phyloP scores from a whole-genome alignment of 108 stramenopile genomes.

The Nitzschia palea region DNA sequence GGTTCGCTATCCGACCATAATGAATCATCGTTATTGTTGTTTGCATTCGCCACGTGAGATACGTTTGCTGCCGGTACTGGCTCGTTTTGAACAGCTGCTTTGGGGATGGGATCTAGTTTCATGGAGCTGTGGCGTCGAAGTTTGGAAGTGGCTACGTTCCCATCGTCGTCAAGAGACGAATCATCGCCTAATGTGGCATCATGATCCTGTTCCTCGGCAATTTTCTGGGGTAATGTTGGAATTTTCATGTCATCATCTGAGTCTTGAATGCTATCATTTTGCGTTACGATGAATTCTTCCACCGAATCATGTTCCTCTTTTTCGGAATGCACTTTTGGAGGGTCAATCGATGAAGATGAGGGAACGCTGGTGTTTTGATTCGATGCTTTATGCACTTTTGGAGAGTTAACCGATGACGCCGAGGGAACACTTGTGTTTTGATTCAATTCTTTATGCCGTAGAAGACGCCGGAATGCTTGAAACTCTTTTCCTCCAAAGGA shows the following conservation, averaged over 20 bases:
- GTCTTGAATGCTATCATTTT: constrained; percentile 7
- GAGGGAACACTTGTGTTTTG: neutral
- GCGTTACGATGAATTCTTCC: neutral
- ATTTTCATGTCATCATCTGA: neutral
- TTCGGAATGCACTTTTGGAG: too few species aligned
- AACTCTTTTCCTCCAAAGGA: neutral
- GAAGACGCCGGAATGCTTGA: neutral
- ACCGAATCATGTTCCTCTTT: neutral
- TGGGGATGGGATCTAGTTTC: constrained; percentile 1
- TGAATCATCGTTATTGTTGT: neutral
- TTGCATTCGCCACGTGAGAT: neutral
- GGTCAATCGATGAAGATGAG: too few species aligned
- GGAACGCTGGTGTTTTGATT: too few species aligned
- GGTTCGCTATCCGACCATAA: constrained; percentile 25
- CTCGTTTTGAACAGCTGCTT: neutral
- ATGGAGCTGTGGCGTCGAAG: neutral
- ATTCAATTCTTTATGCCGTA: neutral
- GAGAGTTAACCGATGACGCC: too few species aligned
- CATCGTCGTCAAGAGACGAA: too few species aligned
- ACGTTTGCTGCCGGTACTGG: neutral
- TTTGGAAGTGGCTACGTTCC: neutral
- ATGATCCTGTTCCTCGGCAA: too few species aligned
- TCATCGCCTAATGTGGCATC: too few species aligned
- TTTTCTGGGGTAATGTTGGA: too few species aligned
- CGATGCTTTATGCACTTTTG: too few species aligned